Base-by-base conservation (phyloP, 1,284 basidiomycete genomes). In the Termitomyces sp. region DNA sequence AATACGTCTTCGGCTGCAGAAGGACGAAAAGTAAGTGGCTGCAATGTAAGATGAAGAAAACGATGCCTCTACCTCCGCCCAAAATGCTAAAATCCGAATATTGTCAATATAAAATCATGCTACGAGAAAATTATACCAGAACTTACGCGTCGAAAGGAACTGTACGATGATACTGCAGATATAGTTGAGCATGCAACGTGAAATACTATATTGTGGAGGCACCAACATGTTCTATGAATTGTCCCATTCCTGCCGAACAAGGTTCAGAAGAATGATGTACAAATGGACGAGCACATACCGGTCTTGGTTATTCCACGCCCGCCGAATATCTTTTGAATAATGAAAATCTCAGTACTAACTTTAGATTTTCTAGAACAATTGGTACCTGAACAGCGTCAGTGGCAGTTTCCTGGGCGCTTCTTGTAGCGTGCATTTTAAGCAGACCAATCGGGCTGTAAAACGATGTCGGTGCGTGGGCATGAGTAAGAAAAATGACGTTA, bases 231-330 rank as follows among this genome's bases (percentile, higher is more conserved):
- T 88, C 86, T 57, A 88, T 81, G 58, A 77, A 76, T 50, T 75
- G 72, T 38, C 87, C 87, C 86, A 88, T 88, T 26, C 87, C 85
- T 46, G 74, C 72, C 63, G 74, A 72, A 80, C 28, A 38, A 34
- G 19, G 19, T 46, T 52, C 10, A 51, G 31, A 53, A 34, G 16
- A 19, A 19, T 11, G 30, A 37, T n/a, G 14, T 18, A 18, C 16
- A 13, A 33, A 30, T 0, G 3, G 34, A 37, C 13, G 37, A 33
- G 8, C n/a, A 57, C 80, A 76, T 82, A 51, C 87, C 86, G 14
- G 80, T 79, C 66, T 78, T 76, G 3, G 89, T 91, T 54, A 91
- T 82, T 39, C 86, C 89, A 58, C 88, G 84, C 26, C 88, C 88
- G 60, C 88, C 88, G 58, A 91, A 90, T 50, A 90, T 75, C 72